Evolutionary conservation across 2,329 filamentous ascomycete genomes (phyloP), one percentile per base, ranked within the genome.

Genomic region (Diaporthe velutina): DNA sequence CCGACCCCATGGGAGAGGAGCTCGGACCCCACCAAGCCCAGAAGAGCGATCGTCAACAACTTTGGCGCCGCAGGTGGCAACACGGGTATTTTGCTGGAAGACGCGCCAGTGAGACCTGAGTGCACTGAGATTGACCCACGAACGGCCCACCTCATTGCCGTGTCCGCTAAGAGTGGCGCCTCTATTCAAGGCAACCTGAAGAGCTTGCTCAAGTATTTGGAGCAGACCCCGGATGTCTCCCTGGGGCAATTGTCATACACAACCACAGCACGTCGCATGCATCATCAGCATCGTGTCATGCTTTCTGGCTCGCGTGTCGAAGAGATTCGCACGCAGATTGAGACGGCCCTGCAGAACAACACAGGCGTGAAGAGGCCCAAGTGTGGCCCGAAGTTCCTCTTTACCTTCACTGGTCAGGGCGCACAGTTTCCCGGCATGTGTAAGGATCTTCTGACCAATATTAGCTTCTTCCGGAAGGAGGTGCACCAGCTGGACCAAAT

Each of bases 31-130:
- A 85, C 84, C n/a, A 85, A 85, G 78, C 86, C 85, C 3, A 83
- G 87, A 35, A 82, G 84, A 8, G 83, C 88, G 7, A 89, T 90
- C 72, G 81, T 93, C 91, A 60, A 60, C 33, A 60, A 60, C 33
- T 60, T 60, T 40, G 33, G 55, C 13, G 55, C 55, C 33, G 55
- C 93, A 61, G 93, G 93, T 77, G 93, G 93, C 45, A 95, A 95
- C 82, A 93, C 92, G 1, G 89, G 91, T 19, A 81, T 94, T 25
- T 80, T 94, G 12, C 78, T 94, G 2, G 90, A 93, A 79, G 92
- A 94, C 76, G 89, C 85, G 0, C 90, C 68, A 8, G 10, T 25
- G 2, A 38, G 33, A 25, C 33, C 19, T 9, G 33, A 60, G 19
- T 60, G 55, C 28, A 40, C 55, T 17, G 33, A 40, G 12, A 10